Percentiles rank a stretch among this genome's conserved stretches.
phyloP scores from a whole-genome alignment of 257 asterid species.

The Plantago major region DNA sequence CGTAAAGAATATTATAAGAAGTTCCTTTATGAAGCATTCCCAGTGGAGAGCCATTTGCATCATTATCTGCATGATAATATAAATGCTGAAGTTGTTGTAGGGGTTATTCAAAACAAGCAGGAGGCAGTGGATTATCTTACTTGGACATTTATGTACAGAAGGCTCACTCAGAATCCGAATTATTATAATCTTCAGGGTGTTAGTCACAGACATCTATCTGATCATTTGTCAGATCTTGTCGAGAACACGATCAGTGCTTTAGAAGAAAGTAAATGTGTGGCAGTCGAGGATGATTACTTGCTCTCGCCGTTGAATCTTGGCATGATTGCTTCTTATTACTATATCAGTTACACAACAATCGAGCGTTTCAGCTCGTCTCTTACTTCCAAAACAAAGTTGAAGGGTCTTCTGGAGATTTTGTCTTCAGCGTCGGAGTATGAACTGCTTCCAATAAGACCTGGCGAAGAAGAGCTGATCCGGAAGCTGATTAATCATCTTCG shows the following conservation, averaged over 20 bases:
- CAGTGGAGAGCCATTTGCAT: slow-evolving; percentile 62
- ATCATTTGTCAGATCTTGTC: slow-evolving; percentile 57
- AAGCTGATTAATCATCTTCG: slow-evolving; percentile 46
- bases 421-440: slow-evolving; percentile 58
- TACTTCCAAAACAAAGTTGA: slow-evolving; percentile 48
- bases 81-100: slow-evolving; percentile 57
- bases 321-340: slow-evolving; percentile 49
- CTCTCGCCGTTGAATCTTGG: slow-evolving; percentile 52
- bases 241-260: slow-evolving; percentile 49
- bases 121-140: slow-evolving; percentile 62
- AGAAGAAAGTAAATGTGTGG: slow-evolving; percentile 54
- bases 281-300: slow-evolving; percentile 40
- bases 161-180: slow-evolving; percentile 57
- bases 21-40: slow-evolving; percentile 55
- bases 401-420: slow-evolving; percentile 53
- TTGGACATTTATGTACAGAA: slow-evolving; percentile 55
- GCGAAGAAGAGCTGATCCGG: slow-evolving; percentile 53
- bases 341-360: slow-evolving; percentile 52
- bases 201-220: slow-evolving; percentile 55
- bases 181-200: slow-evolving; percentile 60
- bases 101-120: slow-evolving; percentile 55
- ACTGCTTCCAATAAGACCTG: slow-evolving; percentile 50
- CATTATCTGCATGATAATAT: slow-evolving; percentile 56
- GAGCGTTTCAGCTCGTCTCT: slow-evolving; percentile 56
- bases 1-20: slow-evolving; percentile 54